phyloP scores from a whole-genome alignment of 75 land plant genomes.

The Selaginella tamariscina region DNA sequence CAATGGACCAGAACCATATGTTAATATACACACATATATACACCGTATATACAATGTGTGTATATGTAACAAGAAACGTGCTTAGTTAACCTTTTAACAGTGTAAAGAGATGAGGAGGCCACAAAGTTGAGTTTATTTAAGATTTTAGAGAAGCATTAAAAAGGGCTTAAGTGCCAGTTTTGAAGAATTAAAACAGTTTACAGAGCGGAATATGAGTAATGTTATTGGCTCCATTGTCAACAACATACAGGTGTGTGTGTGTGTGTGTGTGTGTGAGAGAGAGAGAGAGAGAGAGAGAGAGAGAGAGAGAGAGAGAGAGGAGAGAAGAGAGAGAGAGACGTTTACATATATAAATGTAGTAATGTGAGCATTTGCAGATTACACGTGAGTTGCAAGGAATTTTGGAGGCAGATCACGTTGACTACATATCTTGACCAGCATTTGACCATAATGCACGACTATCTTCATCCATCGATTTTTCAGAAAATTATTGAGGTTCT shows the following conservation, averaged over 20 bases:
- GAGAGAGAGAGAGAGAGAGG: too few relatives aligned
- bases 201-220: not conserved
- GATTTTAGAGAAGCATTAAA: slow-evolving; percentile 5
- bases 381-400: not conserved
- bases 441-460: not conserved
- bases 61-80: too few relatives aligned
- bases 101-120: not conserved
- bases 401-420: not conserved
- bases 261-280: too few relatives aligned
- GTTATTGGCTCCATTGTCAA: slow-evolving; percentile 7
- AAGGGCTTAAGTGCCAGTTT: not conserved
- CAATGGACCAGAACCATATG: too few relatives aligned
- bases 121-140: not conserved
- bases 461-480: not conserved
- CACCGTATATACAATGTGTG: too few relatives aligned
- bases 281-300: too few relatives aligned
- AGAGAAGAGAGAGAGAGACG: too few relatives aligned
- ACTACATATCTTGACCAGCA: not conserved
- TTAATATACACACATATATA: too few relatives aligned
- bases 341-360: too few relatives aligned
- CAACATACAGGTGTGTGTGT: not conserved
- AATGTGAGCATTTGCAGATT: not conserved
- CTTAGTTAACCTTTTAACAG: not conserved
- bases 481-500: not conserved
- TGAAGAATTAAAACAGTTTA: slow-evolving; percentile 3